Conservation (phyloP, 176 grass and related monocot species). For the Ananas comosus region DNA sequence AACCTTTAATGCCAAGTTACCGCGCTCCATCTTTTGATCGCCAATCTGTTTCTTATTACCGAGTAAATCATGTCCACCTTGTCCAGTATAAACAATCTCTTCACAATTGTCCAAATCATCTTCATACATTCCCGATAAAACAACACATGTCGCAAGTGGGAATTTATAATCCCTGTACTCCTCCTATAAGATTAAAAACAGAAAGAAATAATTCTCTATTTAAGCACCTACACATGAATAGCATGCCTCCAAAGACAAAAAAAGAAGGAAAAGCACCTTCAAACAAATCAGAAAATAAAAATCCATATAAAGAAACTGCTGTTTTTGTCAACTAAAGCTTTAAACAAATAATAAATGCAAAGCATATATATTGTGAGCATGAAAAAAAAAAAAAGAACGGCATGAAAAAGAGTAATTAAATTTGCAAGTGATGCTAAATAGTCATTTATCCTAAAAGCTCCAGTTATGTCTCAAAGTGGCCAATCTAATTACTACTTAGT, state of each 20-base stretch:
- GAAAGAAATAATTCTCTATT: conserved; percentile 1
- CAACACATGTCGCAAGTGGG: conserved; percentile 67
- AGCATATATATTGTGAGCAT: too few species aligned
- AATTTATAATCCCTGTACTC: conserved; percentile 52
- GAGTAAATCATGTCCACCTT: conserved; percentile 89
- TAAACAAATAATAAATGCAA: too few species aligned
- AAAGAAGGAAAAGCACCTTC: background rate
- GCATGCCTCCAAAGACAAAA: background rate
- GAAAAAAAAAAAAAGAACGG: too few species aligned
- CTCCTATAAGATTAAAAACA: conserved; percentile 32
- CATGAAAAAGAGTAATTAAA: too few species aligned
- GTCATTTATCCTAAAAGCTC: too few species aligned
- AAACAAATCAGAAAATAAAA: background rate
- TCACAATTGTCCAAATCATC: conserved; percentile 74
- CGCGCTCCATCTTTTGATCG: conserved; percentile 63
- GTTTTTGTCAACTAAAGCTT: too few species aligned
- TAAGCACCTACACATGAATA: background rate
- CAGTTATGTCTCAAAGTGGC: too few species aligned
- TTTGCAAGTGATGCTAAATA: too few species aligned
- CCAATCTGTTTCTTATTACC: conserved; percentile 71
- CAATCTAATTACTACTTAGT: too few species aligned
- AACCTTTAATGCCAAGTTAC: conserved; percentile 87
- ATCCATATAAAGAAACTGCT: background rate
- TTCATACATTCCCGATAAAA: conserved; percentile 87
- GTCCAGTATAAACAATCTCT: conserved; percentile 86